These are phyloP conservation scores for Mortierella sp. DNA, from an alignment of 371 early-diverging fungal genomes.

Conservation along the genomic window DNA sequence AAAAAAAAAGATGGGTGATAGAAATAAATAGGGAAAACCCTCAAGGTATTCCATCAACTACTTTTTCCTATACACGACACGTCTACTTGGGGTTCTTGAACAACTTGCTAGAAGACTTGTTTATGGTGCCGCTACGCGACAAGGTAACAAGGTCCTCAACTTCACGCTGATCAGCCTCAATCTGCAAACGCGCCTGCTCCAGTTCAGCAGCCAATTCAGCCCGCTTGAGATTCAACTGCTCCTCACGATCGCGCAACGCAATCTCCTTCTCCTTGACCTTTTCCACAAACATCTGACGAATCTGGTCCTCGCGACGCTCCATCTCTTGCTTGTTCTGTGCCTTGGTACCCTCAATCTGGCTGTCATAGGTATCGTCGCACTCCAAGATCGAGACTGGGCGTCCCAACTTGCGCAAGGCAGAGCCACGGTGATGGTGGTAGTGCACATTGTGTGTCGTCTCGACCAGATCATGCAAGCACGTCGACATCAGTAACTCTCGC, in stretches of 20 bases:
- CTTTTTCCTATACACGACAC: neutral
- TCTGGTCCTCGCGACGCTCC: slow-evolving; percentile 81
- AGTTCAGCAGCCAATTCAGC: slow-evolving; percentile 71
- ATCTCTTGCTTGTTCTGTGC: slow-evolving; percentile 73
- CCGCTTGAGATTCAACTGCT: slow-evolving; percentile 65
- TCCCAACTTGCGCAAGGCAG: slow-evolving; percentile 70
- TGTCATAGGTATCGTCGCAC: slow-evolving; percentile 84
- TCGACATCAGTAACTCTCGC: slow-evolving; percentile 78
- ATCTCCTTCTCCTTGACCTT: slow-evolving; percentile 85
- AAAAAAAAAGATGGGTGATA: neutral
- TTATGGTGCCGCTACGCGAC: slow-evolving; percentile 36
- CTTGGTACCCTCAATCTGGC: slow-evolving; percentile 71
- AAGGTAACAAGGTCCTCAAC: slow-evolving; percentile 41
- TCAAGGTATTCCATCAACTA: neutral
- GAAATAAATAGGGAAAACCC: neutral
- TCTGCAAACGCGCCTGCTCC: slow-evolving; percentile 61
- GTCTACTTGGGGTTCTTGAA: slow-evolving; percentile 41
- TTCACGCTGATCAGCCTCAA: slow-evolving; percentile 61
- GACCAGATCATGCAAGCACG: slow-evolving; percentile 87
- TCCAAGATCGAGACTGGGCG: slow-evolving; percentile 82
- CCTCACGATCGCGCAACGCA: slow-evolving; percentile 75
- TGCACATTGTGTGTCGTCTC: slow-evolving; percentile 85
- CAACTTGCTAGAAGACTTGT: slow-evolving; percentile 46
- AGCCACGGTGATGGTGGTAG: slow-evolving; percentile 85
- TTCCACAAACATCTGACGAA: slow-evolving; percentile 80